phyloP scores from a whole-genome alignment of 768 basidiomycete genomes.

The Calocera viscosa region DNA sequence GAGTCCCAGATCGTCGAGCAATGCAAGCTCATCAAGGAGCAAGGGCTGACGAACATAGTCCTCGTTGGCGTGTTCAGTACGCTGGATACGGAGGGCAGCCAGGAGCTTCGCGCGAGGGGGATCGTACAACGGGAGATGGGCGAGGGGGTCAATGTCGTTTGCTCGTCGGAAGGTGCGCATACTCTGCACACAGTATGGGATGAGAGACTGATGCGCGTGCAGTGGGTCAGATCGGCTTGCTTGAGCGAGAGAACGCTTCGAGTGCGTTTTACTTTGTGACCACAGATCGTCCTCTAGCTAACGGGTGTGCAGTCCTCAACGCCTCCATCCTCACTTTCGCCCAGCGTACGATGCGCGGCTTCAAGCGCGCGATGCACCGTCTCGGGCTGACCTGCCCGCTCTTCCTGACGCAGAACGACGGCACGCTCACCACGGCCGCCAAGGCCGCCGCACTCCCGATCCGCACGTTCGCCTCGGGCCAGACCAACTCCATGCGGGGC shows the following conservation, averaged over 20 bases:
- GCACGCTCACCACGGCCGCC: slow-evolving; percentile 22
- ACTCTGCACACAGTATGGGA: neutral
- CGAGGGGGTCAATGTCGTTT: slow-evolving; percentile 36
- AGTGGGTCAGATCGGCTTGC: slow-evolving; percentile 47
- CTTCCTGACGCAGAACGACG: slow-evolving; percentile 26
- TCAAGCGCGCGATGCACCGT: slow-evolving; percentile 38
- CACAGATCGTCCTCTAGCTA: neutral
- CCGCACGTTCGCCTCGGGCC: slow-evolving; percentile 47
- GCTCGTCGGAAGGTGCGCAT: slow-evolving; percentile 32
- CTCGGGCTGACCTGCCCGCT: slow-evolving; percentile 37
- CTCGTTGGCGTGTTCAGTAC: slow-evolving; percentile 35
- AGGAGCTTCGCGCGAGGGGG: slow-evolving; percentile 38
- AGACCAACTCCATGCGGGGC: slow-evolving; percentile 61
- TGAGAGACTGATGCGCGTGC: neutral
- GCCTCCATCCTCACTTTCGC: slow-evolving; percentile 52
- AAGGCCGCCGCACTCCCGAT: slow-evolving; percentile 47
- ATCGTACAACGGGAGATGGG: slow-evolving; percentile 34
- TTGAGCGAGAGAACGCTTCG: slow-evolving; percentile 52
- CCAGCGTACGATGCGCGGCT: slow-evolving; percentile 41
- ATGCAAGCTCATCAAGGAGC: slow-evolving; percentile 30
- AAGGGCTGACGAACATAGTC: slow-evolving; percentile 29
- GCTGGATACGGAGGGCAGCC: slow-evolving; percentile 24
- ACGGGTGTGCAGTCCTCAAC: slow-evolving; percentile 40
- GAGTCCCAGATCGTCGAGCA: slow-evolving; percentile 36
- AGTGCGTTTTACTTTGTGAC: neutral